Evolutionary conservation across 768 basidiomycete genomes (phyloP).

Genomic region (Guyanaporus albipodus): DNA sequence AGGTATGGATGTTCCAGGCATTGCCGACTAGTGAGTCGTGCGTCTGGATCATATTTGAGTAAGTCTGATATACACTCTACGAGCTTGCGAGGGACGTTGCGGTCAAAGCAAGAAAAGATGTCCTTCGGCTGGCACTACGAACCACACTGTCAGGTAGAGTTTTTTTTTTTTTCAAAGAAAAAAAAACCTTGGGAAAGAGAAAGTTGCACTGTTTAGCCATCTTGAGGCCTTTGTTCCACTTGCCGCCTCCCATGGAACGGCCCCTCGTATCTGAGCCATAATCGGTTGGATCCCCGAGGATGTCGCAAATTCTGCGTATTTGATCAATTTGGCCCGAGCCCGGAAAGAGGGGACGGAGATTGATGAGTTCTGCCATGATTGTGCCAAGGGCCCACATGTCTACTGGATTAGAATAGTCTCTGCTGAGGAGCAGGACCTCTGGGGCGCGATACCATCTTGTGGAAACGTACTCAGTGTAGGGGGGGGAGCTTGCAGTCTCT

Average conservation of each 20-base stretch:
- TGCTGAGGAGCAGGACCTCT: slow-evolving; percentile 87
- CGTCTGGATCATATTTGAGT: slow-evolving; percentile 86
- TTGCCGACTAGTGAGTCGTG: slow-evolving; percentile 79
- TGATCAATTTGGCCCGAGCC: slow-evolving; percentile 93
- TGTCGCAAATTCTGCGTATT: slow-evolving; percentile 82
- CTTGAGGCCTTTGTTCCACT: slow-evolving; percentile 80
- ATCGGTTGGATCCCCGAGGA: slow-evolving; percentile 89
- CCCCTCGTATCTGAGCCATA: slow-evolving; percentile 76
- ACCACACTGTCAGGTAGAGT: not conserved
- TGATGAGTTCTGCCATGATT: slow-evolving; percentile 95
- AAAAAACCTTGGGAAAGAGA: slow-evolving; percentile 76
- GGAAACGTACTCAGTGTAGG: slow-evolving; percentile 98
- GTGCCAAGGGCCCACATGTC: slow-evolving; percentile 99
- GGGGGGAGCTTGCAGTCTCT: slow-evolving; percentile 82
- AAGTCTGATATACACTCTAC: slow-evolving; percentile 91
- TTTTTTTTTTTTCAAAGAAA: not conserved
- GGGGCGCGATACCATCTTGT: slow-evolving; percentile 99
- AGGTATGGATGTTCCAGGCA: slow-evolving; percentile 91
- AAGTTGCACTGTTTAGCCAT: slow-evolving; percentile 87
- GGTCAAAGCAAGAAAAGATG: slow-evolving; percentile 72
- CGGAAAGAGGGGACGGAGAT: slow-evolving; percentile 92
- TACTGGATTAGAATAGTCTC: slow-evolving; percentile 94
- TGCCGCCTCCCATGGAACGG: slow-evolving; percentile 75
- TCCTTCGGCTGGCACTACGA: slow-evolving; percentile 61
- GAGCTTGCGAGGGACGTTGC: slow-evolving; percentile 70